phyloP scores from a whole-genome alignment of 768 basidiomycete species.

The Kwoniella sp. region DNA sequence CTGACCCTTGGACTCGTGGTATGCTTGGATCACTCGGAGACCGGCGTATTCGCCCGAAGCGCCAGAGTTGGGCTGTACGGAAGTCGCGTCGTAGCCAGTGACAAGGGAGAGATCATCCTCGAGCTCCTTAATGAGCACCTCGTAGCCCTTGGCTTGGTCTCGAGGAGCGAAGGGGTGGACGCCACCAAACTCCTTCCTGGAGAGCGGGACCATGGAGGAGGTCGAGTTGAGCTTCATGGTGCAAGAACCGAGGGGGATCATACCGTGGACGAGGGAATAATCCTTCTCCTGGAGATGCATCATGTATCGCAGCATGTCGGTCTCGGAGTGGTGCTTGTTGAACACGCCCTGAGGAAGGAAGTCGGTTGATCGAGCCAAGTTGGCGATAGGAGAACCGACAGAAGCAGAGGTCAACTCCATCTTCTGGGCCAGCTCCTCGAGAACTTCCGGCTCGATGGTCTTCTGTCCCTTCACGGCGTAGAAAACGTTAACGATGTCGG shows the following conservation, averaged over 20 bases:
- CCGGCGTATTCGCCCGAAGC: slow-evolving; percentile 98
- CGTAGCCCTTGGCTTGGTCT: slow-evolving; percentile 88
- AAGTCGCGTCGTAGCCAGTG: slow-evolving; percentile 94
- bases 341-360: slow-evolving; percentile 87
- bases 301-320: slow-evolving; percentile 97
- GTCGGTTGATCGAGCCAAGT: slow-evolving; percentile 60
- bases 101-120: slow-evolving; percentile 87
- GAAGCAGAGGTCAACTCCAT: slow-evolving; percentile 56
- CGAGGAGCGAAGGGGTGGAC: slow-evolving; percentile 91
- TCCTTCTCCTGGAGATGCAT: slow-evolving; percentile 93
- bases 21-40: slow-evolving; percentile 89
- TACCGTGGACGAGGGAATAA: slow-evolving; percentile 88
- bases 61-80: slow-evolving; percentile 98
- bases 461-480: slow-evolving; percentile 61
- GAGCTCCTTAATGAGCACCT: slow-evolving; percentile 81
- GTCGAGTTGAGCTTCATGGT: slow-evolving; percentile 99
- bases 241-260: slow-evolving; percentile 94
- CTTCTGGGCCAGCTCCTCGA: slow-evolving; percentile 58
- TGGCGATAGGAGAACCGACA: slow-evolving; percentile 60
- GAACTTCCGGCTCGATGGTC: slow-evolving; percentile 46
- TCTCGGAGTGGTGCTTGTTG: slow-evolving; percentile 96
- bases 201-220: slow-evolving; percentile 94
- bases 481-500: slow-evolving; percentile 79
- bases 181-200: slow-evolving; percentile 85
- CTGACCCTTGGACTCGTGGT: slow-evolving; percentile 85